Conservation (phyloP, 208 protist genomes). For the Acanthamoeba comandoni region DNA sequence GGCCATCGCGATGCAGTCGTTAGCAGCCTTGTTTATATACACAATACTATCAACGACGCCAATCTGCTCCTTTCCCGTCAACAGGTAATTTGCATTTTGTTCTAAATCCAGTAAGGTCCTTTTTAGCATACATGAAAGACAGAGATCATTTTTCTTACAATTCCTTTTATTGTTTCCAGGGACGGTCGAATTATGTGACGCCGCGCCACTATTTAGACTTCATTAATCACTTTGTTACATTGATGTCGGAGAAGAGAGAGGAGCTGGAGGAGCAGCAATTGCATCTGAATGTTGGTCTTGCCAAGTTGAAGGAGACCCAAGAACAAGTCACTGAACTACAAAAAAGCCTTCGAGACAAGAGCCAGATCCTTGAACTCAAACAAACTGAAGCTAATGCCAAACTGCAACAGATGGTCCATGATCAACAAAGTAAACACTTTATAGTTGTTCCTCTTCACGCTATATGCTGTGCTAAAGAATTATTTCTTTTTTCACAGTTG, state of each 20-base stretch:
- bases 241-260: constrained; percentile 95
- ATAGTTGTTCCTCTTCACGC: neutral
- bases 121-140: neutral
- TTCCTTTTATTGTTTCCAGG: neutral
- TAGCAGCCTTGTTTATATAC: constrained; percentile 92
- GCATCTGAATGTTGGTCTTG: constrained; percentile 95
- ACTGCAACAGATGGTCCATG: constrained; percentile 90
- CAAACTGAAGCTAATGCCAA: constrained; percentile 92
- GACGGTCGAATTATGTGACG: constrained; percentile 91
- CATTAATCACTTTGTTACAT: constrained; percentile 94
- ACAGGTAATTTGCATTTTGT: neutral
- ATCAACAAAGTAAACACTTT: constrained; percentile 89
- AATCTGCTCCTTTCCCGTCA: constrained; percentile 88
- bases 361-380: constrained; percentile 91
- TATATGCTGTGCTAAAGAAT: constrained; percentile 65
- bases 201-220: constrained; percentile 98
- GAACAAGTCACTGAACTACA: constrained; percentile 86
- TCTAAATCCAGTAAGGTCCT: neutral
- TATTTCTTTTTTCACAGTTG: constrained; percentile 75
- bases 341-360: constrained; percentile 83
- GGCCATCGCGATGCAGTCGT: constrained; percentile 91
- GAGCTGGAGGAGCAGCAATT: constrained; percentile 94
- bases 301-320: constrained; percentile 92
- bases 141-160: neutral
- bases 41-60: constrained; percentile 91